These are phyloP conservation scores for Pythium phragmitis DNA, from an alignment of 352 stramenopile genomes.

Conservation along the genomic window DNA sequence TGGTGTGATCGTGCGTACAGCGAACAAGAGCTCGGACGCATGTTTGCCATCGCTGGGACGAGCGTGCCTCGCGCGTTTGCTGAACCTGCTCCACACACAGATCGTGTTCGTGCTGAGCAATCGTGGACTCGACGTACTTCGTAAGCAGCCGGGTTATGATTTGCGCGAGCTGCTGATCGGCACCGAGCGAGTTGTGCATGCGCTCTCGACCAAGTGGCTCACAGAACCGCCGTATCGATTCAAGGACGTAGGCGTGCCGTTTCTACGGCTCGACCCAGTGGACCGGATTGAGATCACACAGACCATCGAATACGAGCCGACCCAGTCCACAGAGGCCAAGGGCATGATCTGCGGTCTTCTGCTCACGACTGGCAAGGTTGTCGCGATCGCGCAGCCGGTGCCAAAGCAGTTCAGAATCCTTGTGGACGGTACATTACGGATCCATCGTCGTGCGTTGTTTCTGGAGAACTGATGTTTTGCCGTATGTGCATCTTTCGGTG, in stretches of 20 bases:
- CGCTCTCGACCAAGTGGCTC: slow-evolving; percentile 45
- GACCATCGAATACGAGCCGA: slow-evolving; percentile 46
- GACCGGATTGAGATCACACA: slow-evolving; percentile 42
- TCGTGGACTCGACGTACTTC: slow-evolving; percentile 57
- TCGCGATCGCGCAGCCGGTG: slow-evolving; percentile 54
- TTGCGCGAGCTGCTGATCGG: slow-evolving; percentile 66
- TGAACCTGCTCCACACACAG: slow-evolving; percentile 50
- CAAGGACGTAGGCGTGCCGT: slow-evolving; percentile 45
- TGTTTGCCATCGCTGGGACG: slow-evolving; percentile 5
- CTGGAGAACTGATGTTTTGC: background rate
- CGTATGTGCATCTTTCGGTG: background rate
- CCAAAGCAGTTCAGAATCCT: slow-evolving; percentile 66
- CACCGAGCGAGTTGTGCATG: slow-evolving; percentile 51
- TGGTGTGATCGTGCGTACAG: slow-evolving; percentile 41
- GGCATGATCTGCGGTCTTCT: slow-evolving; percentile 66
- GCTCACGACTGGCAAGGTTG: slow-evolving; percentile 44
- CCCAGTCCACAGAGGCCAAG: slow-evolving; percentile 17
- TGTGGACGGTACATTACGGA: slow-evolving; percentile 42
- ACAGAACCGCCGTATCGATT: slow-evolving; percentile 39
- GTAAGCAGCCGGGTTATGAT: slow-evolving; percentile 61
- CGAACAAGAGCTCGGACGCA: background rate
- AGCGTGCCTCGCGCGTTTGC: slow-evolving; percentile 44
- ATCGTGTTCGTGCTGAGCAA: slow-evolving; percentile 66
- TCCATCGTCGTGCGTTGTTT: too few species aligned
- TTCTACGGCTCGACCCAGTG: slow-evolving; percentile 44